These are phyloP conservation scores for Fusarium ambrosium DNA, from an alignment of 2,329 filamentous ascomycete genomes.

Conservation along the genomic window DNA sequence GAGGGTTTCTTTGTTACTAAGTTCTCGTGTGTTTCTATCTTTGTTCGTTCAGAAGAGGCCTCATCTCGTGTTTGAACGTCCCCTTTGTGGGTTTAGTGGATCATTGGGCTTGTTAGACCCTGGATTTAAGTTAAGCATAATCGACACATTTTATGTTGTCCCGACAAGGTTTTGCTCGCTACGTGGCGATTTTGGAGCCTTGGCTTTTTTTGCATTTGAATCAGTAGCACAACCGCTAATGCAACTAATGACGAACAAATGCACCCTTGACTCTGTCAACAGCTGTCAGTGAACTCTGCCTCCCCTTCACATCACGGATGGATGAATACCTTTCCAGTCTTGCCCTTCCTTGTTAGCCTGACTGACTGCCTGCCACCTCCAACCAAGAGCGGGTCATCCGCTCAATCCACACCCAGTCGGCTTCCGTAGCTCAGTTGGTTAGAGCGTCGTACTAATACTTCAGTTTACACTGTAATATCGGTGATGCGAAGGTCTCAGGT, in stretches of 20 bases:
- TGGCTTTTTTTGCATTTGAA: neutral
- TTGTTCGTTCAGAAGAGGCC: conserved; percentile 32
- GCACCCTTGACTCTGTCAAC: neutral
- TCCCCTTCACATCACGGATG: neutral
- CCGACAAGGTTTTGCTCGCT: neutral
- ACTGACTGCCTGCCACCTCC: neutral
- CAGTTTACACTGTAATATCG: conserved; percentile 28
- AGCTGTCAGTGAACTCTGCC: neutral
- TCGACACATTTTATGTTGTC: neutral
- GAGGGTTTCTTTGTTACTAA: neutral
- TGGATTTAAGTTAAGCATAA: conserved; percentile 21
- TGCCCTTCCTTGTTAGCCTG: conserved; percentile 8
- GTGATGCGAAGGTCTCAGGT: conserved; percentile 37
- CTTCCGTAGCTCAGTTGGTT: conserved; percentile 39
- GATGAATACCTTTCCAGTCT: neutral
- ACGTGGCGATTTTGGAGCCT: neutral
- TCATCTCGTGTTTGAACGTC: conserved; percentile 28
- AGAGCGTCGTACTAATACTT: conserved; percentile 39
- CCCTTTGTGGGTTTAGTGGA: conserved; percentile 10
- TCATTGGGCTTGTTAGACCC: conserved; percentile 15
- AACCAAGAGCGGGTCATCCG: conserved; percentile 35
- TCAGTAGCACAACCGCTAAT: neutral
- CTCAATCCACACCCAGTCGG: conserved; percentile 21
- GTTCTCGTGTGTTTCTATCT: conserved; percentile 21
- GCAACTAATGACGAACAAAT: conserved; percentile 1